Evolutionary conservation across 2,329 filamentous ascomycete genomes (phyloP).

Genomic region (Zarea fungicola): DNA sequence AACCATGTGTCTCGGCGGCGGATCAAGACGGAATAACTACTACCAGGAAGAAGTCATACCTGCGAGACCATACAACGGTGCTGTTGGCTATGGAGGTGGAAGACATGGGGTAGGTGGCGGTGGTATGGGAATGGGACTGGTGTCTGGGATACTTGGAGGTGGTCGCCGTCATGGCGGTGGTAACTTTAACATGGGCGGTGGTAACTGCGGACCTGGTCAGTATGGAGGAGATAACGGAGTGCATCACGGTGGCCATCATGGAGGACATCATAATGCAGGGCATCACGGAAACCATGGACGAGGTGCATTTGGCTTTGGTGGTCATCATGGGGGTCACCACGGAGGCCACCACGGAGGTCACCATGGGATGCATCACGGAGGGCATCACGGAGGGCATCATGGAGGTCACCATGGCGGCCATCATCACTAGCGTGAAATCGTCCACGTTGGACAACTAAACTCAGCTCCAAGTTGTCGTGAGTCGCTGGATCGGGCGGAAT

Average conservation of each 20-base stretch:
- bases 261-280: no score
- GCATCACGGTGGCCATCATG: no score
- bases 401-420: background rate
- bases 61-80: constrained; percentile 2
- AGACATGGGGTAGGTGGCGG: background rate
- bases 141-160: background rate
- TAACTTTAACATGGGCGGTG: background rate
- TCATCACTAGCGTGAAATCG: background rate
- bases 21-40: background rate
- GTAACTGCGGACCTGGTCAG: no score
- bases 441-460: no score
- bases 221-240: no score
- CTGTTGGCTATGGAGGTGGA: background rate
- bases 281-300: background rate
- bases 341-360: background rate
- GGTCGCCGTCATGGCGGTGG: background rate
- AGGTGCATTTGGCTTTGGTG: background rate
- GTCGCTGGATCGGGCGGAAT: no score
- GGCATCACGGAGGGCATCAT: background rate
- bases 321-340: background rate
- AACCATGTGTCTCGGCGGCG: constrained; percentile 3
- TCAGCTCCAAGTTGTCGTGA: no score
- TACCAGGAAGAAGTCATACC: constrained; percentile 3
- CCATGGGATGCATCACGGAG: background rate
- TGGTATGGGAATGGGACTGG: background rate